phyloP scores from a whole-genome alignment of 768 basidiomycete species.

The Hysterangium stoloniferum region DNA sequence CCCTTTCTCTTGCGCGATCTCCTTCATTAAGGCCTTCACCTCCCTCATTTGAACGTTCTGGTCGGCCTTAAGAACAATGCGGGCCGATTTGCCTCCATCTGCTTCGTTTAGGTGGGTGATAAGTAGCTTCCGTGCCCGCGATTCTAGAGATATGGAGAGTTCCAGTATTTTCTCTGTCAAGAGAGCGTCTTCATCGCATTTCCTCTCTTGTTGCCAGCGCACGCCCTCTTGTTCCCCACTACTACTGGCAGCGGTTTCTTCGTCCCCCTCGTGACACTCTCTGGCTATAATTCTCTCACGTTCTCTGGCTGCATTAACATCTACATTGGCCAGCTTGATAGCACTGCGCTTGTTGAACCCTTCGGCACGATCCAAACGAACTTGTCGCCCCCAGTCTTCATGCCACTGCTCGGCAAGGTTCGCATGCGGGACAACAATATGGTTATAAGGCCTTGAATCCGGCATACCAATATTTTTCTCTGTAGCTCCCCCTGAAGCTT shows the following conservation, averaged over 20 bases:
- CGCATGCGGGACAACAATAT: conserved; percentile 2
- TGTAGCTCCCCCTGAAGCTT: not conserved
- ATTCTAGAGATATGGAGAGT: not conserved
- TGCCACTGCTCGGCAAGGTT: conserved; percentile 18
- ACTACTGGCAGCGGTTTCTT: not conserved
- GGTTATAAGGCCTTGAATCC: no score
- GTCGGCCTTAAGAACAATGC: conserved; percentile 4
- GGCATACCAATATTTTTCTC: no score
- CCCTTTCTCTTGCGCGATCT: conserved; percentile 25
- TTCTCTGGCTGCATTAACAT: conserved; percentile 12
- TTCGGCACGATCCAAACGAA: conserved; percentile 15
- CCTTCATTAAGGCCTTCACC: conserved; percentile 22
- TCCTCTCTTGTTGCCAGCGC: not conserved
- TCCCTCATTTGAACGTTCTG: conserved; percentile 10
- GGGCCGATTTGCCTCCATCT: conserved; percentile 1
- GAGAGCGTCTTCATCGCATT: conserved; percentile 4
- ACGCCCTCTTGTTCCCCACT: conserved; percentile 4
- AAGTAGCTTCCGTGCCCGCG: conserved; percentile 7
- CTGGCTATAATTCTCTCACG: conserved; percentile 15
- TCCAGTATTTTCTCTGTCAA: conserved; percentile 8
- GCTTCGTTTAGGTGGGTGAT: conserved; percentile 5
- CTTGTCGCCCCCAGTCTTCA: conserved; percentile 16
- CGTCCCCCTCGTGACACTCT: conserved; percentile 6
- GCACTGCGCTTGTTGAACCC: conserved; percentile 13
- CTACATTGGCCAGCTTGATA: conserved; percentile 18